Conservation (phyloP, 768 basidiomycete genomes). For the Tulasnella calospora region DNA sequence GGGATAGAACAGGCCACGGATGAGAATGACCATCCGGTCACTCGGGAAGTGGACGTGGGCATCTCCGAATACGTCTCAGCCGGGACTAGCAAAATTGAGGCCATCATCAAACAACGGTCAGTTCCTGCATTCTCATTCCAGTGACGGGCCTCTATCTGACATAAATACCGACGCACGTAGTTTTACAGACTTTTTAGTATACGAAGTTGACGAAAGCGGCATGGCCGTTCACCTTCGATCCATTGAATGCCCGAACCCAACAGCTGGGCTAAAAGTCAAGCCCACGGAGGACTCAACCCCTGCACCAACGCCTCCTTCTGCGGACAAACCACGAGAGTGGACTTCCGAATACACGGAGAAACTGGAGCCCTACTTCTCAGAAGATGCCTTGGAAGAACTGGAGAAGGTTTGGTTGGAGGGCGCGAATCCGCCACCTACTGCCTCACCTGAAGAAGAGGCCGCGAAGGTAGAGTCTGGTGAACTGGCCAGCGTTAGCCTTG, state of each 20-base stretch:
- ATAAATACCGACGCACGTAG: slow-evolving; percentile 41
- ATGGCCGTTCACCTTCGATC: slow-evolving; percentile 77
- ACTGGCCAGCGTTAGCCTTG: slow-evolving; percentile 23
- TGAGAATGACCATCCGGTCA: slow-evolving; percentile 51
- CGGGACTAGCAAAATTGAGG: slow-evolving; percentile 67
- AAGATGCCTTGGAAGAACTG: slow-evolving; percentile 53
- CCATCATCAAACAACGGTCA: slow-evolving; percentile 96
- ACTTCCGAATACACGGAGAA: slow-evolving; percentile 46
- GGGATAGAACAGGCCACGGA: slow-evolving; percentile 32
- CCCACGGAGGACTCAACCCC: slow-evolving; percentile 33
- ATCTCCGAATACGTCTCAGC: slow-evolving; percentile 83
- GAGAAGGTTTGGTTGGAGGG: slow-evolving; percentile 78
- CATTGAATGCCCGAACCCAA: slow-evolving; percentile 57
- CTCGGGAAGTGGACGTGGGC: slow-evolving; percentile 76
- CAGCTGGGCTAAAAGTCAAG: slow-evolving; percentile 29
- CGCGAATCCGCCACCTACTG: slow-evolving; percentile 54
- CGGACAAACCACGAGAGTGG: background rate
- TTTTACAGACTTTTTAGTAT: slow-evolving; percentile 96
- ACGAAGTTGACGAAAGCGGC: slow-evolving; percentile 78
- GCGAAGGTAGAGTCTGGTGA: background rate
- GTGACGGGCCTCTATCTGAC: background rate
- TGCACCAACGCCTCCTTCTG: background rate
- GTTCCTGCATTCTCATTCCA: slow-evolving; percentile 29
- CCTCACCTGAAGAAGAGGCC: slow-evolving; percentile 19
- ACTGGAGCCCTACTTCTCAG: slow-evolving; percentile 61